Evolutionary conservation across 2,329 filamentous ascomycete species (phyloP).

Genomic region (Aspergillus unguis): DNA sequence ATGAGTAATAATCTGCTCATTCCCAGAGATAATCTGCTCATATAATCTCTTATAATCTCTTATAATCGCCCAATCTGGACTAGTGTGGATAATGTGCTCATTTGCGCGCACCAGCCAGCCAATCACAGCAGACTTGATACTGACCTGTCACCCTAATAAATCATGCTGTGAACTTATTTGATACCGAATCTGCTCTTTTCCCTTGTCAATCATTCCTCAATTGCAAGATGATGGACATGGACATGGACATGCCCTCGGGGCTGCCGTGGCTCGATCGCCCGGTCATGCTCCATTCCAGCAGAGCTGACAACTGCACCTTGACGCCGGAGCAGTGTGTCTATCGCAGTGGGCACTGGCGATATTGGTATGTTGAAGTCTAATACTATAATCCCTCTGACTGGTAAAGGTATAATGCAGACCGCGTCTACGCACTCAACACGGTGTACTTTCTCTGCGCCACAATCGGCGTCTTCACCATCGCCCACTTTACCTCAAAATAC

Average conservation of each 20-base stretch:
- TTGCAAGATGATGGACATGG: not conserved
- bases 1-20: too few relatives aligned
- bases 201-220: too few relatives aligned
- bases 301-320: constrained; percentile 27
- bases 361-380: too few relatives aligned
- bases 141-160: not conserved
- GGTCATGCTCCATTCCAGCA: constrained; percentile 32
- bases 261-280: constrained; percentile 33
- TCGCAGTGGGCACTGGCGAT: constrained; percentile 26
- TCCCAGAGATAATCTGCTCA: too few relatives aligned
- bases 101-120: constrained; percentile 22
- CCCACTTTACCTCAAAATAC: constrained; percentile 32
- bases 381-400: too few relatives aligned
- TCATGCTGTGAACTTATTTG: too few relatives aligned
- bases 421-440: constrained; percentile 52
- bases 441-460: constrained; percentile 52
- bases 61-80: too few relatives aligned
- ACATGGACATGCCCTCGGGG: not conserved
- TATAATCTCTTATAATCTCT: too few relatives aligned
- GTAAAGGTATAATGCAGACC: constrained; percentile 55
- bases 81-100: constrained; percentile 24
- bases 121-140: constrained; percentile 11
- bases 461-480: constrained; percentile 50
- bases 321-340: constrained; percentile 30
- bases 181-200: too few relatives aligned